Evolutionary conservation across 2,329 filamentous ascomycete genomes (phyloP).

Genomic region (Sporothrix pseudoabietina): DNA sequence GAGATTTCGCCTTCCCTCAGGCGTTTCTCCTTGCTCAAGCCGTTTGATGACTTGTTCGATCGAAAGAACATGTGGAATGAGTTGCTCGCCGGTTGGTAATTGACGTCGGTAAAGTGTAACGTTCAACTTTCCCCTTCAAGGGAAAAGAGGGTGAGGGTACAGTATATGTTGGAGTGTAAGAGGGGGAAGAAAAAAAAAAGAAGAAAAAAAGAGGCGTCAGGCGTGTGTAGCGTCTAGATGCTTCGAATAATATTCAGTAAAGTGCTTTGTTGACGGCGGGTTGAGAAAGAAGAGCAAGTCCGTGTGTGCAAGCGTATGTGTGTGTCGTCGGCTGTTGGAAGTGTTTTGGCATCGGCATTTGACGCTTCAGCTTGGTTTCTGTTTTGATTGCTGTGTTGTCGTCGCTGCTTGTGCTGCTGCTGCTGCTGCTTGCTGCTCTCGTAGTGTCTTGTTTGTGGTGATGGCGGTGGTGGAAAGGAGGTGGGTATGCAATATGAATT

Average conservation of each 20-base stretch:
- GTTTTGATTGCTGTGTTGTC: neutral
- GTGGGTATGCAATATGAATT: conserved; percentile 7
- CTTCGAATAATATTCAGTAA: neutral
- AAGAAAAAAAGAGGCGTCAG: neutral
- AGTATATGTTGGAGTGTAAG: neutral
- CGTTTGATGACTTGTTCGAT: conserved; percentile 45
- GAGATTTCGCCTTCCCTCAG: conserved; percentile 43
- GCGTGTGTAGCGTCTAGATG: neutral
- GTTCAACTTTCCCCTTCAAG: neutral
- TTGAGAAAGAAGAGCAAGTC: neutral
- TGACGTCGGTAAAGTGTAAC: neutral
- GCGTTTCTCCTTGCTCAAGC: conserved; percentile 46
- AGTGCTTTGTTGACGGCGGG: neutral
- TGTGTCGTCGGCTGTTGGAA: neutral
- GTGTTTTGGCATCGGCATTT: conserved; percentile 11
- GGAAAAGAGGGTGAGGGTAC: neutral
- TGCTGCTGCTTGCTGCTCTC: conserved; percentile 25
- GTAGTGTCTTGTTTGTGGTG: neutral
- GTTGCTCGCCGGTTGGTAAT: neutral
- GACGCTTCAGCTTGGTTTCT: neutral
- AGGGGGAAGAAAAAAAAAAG: neutral
- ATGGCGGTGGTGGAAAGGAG: conserved; percentile 14
- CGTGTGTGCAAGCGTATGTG: neutral
- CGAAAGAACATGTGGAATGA: conserved; percentile 51
- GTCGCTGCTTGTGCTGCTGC: conserved; percentile 11